Evolutionary conservation across 2,329 filamentous ascomycete genomes (phyloP), one percentile per base, ranked within the genome.

Genomic region (Aspergillus persii): DNA sequence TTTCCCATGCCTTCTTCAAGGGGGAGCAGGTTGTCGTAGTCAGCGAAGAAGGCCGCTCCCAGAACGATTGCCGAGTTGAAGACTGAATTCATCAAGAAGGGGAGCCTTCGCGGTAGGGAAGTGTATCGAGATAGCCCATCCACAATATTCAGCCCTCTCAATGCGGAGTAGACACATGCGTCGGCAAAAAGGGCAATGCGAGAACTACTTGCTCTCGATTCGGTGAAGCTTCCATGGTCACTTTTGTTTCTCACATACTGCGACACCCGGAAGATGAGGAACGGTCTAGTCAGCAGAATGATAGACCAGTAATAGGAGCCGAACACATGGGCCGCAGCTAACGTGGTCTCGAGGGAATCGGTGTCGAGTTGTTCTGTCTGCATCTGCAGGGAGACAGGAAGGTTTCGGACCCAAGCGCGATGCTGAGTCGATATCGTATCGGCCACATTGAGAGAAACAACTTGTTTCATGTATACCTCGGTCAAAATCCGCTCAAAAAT

Each of bases 261-360:
- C n/a, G 75, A 81, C 1, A 83, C 73, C 53, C 81, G 78, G 63
- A 81, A 83, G 29, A 83, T 78, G 9, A 84, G 71, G 57, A 84
- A 84, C 0, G 81, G 81, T n/a, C 81, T 72, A 6, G 81, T 82
- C 3, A 83, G 68, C 3, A 84, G 71, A 67, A 83, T 83, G 48
- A 84, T 83, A 1, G 79, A 81, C 71, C 81, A 84, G 64, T 83
- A 83, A 58, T 83, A 84, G 3, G 81, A 77, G 33, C 79, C 79
- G 12, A 83, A 74, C 1, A 80, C 75, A 47, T 82, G 81, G n/a
- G 79, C 80, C 4, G 80, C 77, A 2, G 80, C 79, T 7, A 82
- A 66, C 7, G 73, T 73, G 31, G 68, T 72, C 41, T 75, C 67
- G 50, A 74, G 67, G 8, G 68, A 65, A 23, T 75, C 68, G 61